Percentiles rank a stretch among this genome's conserved stretches.
Evolutionary conservation across 2,329 filamentous ascomycete genomes (phyloP).

Genomic region (Trematosphaeria pertusa): DNA sequence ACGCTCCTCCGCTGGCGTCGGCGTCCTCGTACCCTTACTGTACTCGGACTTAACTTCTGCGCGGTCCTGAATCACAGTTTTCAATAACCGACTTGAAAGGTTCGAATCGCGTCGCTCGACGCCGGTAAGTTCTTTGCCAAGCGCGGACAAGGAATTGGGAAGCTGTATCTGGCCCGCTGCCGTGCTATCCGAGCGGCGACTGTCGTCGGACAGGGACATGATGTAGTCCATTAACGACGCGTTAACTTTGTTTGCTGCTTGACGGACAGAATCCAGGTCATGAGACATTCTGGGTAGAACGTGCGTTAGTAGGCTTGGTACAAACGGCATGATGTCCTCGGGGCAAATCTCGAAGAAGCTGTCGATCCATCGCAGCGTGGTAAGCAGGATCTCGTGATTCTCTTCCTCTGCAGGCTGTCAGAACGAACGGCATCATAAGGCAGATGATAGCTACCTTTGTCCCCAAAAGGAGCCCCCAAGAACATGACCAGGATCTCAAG

Average conservation of each 20-base stretch:
- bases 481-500: conserved; percentile 90
- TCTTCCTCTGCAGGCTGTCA: conserved; percentile 68
- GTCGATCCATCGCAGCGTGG: conserved; percentile 93
- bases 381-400: conserved; percentile 76
- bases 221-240: conserved; percentile 92
- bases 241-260: conserved; percentile 89
- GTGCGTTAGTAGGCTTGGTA: conserved; percentile 88
- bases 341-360: conserved; percentile 97
- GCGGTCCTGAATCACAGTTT: conserved; percentile 44
- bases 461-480: conserved; percentile 80
- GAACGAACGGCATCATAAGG: conserved; percentile 8
- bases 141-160: conserved; percentile 46
- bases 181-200: conserved; percentile 49
- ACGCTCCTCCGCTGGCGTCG: conserved; percentile 54
- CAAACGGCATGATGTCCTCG: conserved; percentile 93
- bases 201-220: conserved; percentile 78
- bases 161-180: conserved; percentile 53
- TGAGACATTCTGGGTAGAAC: conserved; percentile 94
- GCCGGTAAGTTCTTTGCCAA: conserved; percentile 52
- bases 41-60: conserved; percentile 35
- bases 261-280: conserved; percentile 84
- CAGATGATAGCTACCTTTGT: conserved; percentile 34
- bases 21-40: conserved; percentile 42
- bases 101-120: conserved; percentile 48
- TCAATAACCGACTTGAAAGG: conserved; percentile 42